Base-by-base conservation (phyloP, 176 grass and related monocot genomes). In the Canna indica region DNA sequence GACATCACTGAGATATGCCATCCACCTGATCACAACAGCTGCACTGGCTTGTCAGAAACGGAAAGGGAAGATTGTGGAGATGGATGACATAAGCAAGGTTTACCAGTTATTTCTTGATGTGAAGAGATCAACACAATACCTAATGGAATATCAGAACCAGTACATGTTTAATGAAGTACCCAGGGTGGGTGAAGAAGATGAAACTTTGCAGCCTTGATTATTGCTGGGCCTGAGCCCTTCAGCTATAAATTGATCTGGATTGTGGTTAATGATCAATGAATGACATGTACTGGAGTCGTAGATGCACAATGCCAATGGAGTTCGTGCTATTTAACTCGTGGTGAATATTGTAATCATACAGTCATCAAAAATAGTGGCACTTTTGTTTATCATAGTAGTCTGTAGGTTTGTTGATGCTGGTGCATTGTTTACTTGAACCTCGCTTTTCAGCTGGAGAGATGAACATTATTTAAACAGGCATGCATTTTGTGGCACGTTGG, bases 101-200 rank as follows among this genome's bases (percentile, higher is more conserved):
- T 93, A 99, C 56, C 75, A 79, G 52, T 72, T 97, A 45, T 97
- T 97, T 69, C 86, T 97, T 20, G 94, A 97, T 36, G 86, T 97
- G 20, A 97, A 93, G 86, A 85, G 94, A 53, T 97, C 82, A 1
- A 87, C 82, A 0, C 89, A 99, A n/a, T 93, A 88, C 69, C 68
- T 93, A 54, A 92, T 97, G 84, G 94, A 93, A 73, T 90, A 87
- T 36, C 89, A 99, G 80, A 90, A 78, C 72, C 86, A 87, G 53
- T 97, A 97, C 69, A 88, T 97, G 94, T 97, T 97, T 56, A 97
- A 66, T 30, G 89, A 97, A 60, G 77, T 85, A n/a, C 82, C 70
- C 16, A 83, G 63, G 12, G 83, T 84, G 26, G 81, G 47, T 18
- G 89, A 81, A 7, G 78, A 80, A 33, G 82, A 87, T 12, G 84